Evolutionary conservation across 139 green algal genomes (phyloP), one percentile per base, ranked within the genome.

Genomic region (Chlorella ohadii): DNA sequence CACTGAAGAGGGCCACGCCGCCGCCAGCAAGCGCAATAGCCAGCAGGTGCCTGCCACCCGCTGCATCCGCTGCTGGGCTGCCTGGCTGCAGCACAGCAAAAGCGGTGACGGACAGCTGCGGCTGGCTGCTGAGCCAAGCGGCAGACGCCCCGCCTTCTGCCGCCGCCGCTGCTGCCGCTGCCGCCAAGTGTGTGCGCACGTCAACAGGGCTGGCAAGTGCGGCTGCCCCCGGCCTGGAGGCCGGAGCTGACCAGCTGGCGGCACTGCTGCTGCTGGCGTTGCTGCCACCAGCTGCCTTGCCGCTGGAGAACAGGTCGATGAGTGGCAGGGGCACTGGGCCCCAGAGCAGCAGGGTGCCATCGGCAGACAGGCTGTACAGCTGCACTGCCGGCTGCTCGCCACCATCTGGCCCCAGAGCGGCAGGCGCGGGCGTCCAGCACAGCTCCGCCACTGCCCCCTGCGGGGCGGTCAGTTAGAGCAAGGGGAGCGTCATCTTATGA

Each of bases 261-360:
- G 36, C 31, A 23, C 72, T 44, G 44, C 23, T 47, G 64, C 22
- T 44, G 44, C 23, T 47, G 64, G 11, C 64, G 20, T 23, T 7
- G 4, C 33, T 17, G 36, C 51, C 66, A 25, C 79, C 25, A 3
- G 28, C 23, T 41, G 3, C 34, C 23, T 47, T 44, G 38, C n/a
- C 61, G n/a, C 56, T 31, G 6, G 70, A 38, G 56, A 85, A 72
- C 2, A 85, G 81, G 20, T 79, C 70, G 27, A 39, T 1, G n/a
- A 85, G 41, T 7, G 55, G 76, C 76, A 57, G 61, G 56, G 36
- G 56, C 73, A 79, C 66, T 0, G 57, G 41, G 27, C 33, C 61
- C 83, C 83, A 87, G 17, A 39, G 73, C 39, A 87, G 77, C 47
- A 87, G 83, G 6, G 55, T 31, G 28, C 83, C 83, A 28, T 87